Conservation (phyloP, 176 grass and related monocot species). For the Carex scoparia region DNA sequence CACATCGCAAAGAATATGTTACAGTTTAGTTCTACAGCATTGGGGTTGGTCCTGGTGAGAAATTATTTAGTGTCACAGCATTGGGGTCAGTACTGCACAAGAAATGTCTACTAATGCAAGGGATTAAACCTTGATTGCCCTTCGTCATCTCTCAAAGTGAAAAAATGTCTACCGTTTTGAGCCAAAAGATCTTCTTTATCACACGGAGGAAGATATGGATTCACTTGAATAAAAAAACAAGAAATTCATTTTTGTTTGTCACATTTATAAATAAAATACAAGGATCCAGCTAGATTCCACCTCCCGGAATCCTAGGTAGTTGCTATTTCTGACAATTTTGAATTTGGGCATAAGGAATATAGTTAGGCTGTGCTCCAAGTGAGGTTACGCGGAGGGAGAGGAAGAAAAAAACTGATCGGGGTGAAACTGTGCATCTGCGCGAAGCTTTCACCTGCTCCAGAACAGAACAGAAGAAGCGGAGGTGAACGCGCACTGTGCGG, state of each 20-base stretch:
- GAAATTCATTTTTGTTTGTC: not conserved
- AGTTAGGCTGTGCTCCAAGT: not conserved
- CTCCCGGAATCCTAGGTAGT: not conserved
- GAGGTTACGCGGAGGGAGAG: too few relatives aligned
- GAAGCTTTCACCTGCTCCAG: too few relatives aligned
- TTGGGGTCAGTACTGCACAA: not conserved
- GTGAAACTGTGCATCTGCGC: too few relatives aligned
- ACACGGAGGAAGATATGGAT: not conserved
- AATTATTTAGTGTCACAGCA: not conserved
- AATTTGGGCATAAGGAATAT: not conserved
- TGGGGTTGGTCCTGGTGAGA: not conserved
- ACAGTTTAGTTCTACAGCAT: not conserved
- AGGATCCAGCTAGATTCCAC: not conserved
- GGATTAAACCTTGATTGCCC: not conserved
- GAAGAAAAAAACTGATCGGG: too few relatives aligned
- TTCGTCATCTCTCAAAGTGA: not conserved
- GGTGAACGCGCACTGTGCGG: too few relatives aligned
- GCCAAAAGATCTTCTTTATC: not conserved
- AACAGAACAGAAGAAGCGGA: too few relatives aligned
- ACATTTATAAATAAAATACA: not conserved
- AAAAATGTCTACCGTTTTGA: not conserved
- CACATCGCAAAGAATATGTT: not conserved
- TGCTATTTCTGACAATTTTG: not conserved
- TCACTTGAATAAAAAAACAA: not conserved
- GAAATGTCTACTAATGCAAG: not conserved